A percentile compares a stretch with the other conserved stretches of the same genome.
Conservation (phyloP, 2,329 filamentous ascomycete species). For the Ascochyta clinopodiicola region DNA sequence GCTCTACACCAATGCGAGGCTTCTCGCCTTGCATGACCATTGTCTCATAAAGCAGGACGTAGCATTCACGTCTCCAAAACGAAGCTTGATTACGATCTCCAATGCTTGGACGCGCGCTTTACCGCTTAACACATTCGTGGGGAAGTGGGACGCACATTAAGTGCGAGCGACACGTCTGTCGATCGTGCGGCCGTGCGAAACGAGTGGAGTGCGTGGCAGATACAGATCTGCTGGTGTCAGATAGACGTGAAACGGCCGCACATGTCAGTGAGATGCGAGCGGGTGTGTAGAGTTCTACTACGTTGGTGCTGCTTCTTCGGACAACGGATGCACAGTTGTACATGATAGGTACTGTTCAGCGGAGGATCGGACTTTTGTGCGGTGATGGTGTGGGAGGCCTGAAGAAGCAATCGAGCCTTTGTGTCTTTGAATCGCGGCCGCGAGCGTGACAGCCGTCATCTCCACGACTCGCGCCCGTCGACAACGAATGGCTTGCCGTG, state of each 20-base stretch:
- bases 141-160: constrained; percentile 6
- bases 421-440: too few relatives aligned
- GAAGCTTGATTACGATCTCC: neutral
- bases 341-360: neutral
- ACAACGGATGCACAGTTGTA: neutral
- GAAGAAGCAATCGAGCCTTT: neutral
- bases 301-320: neutral
- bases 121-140: neutral
- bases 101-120: neutral
- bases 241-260: constrained; percentile 5
- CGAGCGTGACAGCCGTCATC: neutral
- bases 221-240: neutral
- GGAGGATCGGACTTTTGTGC: neutral
- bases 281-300: too few relatives aligned
- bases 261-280: neutral
- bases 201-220: constrained; percentile 2
- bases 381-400: neutral
- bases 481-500: neutral
- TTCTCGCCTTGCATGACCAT: too few relatives aligned
- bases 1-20: neutral
- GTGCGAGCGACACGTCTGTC: neutral
- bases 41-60: too few relatives aligned
- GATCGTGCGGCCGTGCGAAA: constrained; percentile 8
- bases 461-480: constrained; percentile 1
- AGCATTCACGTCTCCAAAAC: neutral